phyloP scores from a whole-genome alignment of 176 grass and related monocot genomes.

The Eleusine coracana region DNA sequence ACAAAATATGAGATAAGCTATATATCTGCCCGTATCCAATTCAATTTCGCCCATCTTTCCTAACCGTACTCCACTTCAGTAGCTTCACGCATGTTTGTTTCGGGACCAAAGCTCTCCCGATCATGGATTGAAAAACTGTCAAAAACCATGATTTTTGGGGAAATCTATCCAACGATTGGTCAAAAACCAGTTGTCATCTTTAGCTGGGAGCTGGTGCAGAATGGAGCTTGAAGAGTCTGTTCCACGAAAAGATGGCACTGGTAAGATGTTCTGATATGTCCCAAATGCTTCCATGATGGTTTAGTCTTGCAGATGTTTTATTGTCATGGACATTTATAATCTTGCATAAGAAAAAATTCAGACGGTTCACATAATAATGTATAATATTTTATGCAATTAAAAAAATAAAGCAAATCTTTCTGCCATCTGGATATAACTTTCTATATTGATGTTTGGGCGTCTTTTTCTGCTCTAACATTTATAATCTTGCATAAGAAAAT shows the following conservation, averaged over 20 bases:
- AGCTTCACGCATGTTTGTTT: too few relatives aligned
- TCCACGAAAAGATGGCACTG: constrained; percentile 69
- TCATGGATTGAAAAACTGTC: too few relatives aligned
- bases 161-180: too few relatives aligned
- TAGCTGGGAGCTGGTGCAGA: constrained; percentile 69
- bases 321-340: neutral
- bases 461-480: neutral
- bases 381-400: constrained; percentile 13
- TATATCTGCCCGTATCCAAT: too few relatives aligned
- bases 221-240: constrained; percentile 85
- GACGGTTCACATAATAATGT: neutral
- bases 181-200: constrained; percentile 64
- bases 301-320: constrained; percentile 14
- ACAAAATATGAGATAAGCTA: too few relatives aligned
- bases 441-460: neutral
- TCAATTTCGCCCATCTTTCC: too few relatives aligned
- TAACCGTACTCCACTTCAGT: too few relatives aligned
- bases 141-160: too few relatives aligned
- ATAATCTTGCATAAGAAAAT: constrained; percentile 22
- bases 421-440: too few relatives aligned
- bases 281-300: neutral
- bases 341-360: constrained; percentile 31
- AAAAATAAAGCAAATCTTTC: too few relatives aligned
- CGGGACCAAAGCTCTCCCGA: too few relatives aligned
- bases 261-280: constrained; percentile 89